Percentiles rank a stretch among this genome's conserved stretches.
These are phyloP conservation scores for Beauveria sp. DNA, from an alignment of 2,329 filamentous ascomycete species.

Conservation along the genomic window DNA sequence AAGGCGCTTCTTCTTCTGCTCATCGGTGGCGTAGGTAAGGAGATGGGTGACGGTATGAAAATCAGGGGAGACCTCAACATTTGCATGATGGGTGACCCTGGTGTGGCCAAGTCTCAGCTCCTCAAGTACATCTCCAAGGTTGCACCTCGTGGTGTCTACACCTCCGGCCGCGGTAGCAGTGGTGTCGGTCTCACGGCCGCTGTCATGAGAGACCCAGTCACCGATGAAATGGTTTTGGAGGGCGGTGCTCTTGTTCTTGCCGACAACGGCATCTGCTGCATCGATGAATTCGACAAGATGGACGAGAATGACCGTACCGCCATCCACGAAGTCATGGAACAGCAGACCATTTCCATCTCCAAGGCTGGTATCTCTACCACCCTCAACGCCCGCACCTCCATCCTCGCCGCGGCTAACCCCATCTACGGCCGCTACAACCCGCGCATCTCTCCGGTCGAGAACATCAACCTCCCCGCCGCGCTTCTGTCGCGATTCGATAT, in stretches of 20 bases:
- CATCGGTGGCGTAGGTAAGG: constrained; percentile 92
- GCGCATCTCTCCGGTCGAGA: constrained; percentile 92
- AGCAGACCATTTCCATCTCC: constrained; percentile 79
- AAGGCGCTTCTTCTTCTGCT: constrained; percentile 92
- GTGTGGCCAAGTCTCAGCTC: constrained; percentile 97
- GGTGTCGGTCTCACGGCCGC: constrained; percentile 77
- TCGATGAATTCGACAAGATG: constrained; percentile 88
- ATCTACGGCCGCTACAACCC: constrained; percentile 98
- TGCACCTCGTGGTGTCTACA: constrained; percentile 83
- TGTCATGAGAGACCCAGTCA: constrained; percentile 77
- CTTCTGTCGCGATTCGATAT: constrained; percentile 95
- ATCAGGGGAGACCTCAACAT: constrained; percentile 99
- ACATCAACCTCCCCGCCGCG: constrained; percentile 97
- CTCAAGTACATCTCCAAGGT: constrained; percentile 99
- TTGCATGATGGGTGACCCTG: constrained; percentile 97
- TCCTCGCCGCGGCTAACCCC: constrained; percentile 92
- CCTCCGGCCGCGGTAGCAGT: constrained; percentile 71
- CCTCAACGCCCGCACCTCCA: constrained; percentile 90
- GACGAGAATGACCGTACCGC: constrained; percentile 75
- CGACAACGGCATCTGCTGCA: constrained; percentile 79
- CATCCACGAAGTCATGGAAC: constrained; percentile 84
- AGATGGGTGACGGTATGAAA: constrained; percentile 96
- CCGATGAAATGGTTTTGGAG: constrained; percentile 77
- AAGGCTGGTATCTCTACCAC: constrained; percentile 67
- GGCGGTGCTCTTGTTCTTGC: constrained; percentile 72